phyloP scores from a whole-genome alignment of 768 basidiomycete genomes.

The Kwoniella sp. region DNA sequence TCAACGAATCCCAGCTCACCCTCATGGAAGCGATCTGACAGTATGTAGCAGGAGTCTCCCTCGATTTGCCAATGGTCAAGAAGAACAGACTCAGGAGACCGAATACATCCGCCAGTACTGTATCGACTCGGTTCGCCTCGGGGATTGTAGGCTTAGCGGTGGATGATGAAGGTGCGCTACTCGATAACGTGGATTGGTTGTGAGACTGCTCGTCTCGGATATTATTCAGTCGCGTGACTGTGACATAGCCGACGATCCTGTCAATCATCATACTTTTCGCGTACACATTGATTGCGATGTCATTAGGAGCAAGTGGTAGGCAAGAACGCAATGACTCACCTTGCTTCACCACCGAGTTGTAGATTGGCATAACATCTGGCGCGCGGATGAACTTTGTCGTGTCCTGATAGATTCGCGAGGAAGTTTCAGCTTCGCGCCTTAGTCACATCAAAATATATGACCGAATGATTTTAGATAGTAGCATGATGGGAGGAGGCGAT shows the following conservation, averaged over 20 bases:
- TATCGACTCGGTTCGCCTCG: constrained; percentile 80
- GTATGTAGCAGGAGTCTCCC: constrained; percentile 91
- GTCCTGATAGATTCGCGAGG: constrained; percentile 72
- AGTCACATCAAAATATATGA: too few species aligned
- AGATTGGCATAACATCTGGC: constrained; percentile 88
- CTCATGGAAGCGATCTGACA: constrained; percentile 94
- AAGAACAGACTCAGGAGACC: constrained; percentile 93
- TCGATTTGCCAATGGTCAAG: constrained; percentile 94
- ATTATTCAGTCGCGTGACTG: constrained; percentile 85
- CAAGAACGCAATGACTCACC: constrained; percentile 61
- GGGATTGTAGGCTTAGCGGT: constrained; percentile 32
- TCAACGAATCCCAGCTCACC: constrained; percentile 66
- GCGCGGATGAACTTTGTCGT: constrained; percentile 89
- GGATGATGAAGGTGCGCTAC: constrained; percentile 47
- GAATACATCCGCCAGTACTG: constrained; percentile 93
- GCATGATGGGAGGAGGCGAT: background rate
- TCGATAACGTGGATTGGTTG: constrained; percentile 21
- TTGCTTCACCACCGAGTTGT: constrained; percentile 91
- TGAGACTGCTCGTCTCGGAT: constrained; percentile 69
- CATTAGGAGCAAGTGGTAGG: background rate
- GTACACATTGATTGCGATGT: too few species aligned
- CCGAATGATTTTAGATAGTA: background rate
- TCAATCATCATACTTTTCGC: constrained; percentile 10
- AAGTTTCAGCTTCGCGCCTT: too few species aligned
- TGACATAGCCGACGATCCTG: constrained; percentile 47